Percentiles rank a stretch among this genome's conserved stretches.
phyloP scores from a whole-genome alignment of 352 stramenopile genomes.

The Phytophthora fragariae region DNA sequence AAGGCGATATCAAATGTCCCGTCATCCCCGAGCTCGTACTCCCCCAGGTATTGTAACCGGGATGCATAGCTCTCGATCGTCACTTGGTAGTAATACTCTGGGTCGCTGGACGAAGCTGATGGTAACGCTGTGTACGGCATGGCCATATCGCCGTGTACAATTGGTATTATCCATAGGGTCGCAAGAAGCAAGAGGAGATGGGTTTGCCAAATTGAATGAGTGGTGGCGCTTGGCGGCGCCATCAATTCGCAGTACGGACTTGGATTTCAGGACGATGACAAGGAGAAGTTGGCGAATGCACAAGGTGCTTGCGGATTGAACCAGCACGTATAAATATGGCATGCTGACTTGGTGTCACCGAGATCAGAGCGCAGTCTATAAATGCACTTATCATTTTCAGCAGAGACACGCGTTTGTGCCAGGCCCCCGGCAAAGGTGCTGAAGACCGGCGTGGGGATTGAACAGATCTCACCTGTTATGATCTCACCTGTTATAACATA shows the following conservation, averaged over 20 bases:
- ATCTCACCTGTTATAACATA: too few species aligned
- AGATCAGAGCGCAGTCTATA: not conserved
- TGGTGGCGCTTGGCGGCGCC: not conserved
- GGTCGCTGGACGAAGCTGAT: constrained; percentile 17
- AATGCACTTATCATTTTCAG: not conserved
- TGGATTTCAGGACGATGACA: not conserved
- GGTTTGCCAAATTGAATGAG: not conserved
- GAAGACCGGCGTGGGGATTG: too few species aligned
- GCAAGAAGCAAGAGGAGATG: not conserved
- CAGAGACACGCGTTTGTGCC: too few species aligned
- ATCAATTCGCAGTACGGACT: not conserved
- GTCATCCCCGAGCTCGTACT: constrained; percentile 45
- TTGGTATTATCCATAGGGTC: not conserved
- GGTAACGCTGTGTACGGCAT: constrained; percentile 29
- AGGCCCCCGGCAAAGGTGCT: too few species aligned
- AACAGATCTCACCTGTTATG: too few species aligned
- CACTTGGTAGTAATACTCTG: constrained; percentile 37
- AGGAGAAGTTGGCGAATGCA: not conserved
- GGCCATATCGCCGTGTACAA: not conserved
- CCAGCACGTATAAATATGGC: constrained; percentile 24
- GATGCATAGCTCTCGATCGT: constrained; percentile 34
- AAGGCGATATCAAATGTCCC: constrained; percentile 56
- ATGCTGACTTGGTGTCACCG: too few species aligned
- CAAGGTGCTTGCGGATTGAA: not conserved
- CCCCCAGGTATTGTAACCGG: constrained; percentile 42